Base-by-base conservation (phyloP, 768 basidiomycete species). In the Serendipita sp. region DNA sequence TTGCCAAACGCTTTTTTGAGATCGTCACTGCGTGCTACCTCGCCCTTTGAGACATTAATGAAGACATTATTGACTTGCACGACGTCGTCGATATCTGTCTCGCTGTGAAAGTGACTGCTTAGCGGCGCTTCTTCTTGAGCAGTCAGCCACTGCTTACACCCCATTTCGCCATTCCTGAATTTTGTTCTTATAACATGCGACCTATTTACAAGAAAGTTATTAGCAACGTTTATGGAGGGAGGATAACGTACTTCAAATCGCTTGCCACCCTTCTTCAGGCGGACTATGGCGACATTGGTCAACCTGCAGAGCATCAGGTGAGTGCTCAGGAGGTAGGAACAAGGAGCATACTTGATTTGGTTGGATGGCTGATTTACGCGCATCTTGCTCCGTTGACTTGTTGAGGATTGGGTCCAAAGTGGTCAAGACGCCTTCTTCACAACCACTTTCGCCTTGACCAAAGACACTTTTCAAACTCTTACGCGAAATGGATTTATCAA, bases 131-230 rank as follows among this genome's bases (percentile, higher is more conserved):
- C n/a, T 24, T 9, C 45, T 42, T 26, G 26, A 62, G 38, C n/a
- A 48, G 31, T 34, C 5, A 3, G 14, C 20, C 62, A 20, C 30
- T 30, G 76, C 85, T 71, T 73, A 90, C 85, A 95, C 88, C 65
- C 93, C 93, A 63, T 81, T 90, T 64, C 96, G 78, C 82, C 86
- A 99, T 72, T 96, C 94, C 68, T 94, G 90, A 28, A 99, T 96
- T 74, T 97, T 97, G 75, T 99, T 99, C 78, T 97, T 95, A 78
- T 98, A 99, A 74, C 93, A 96, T 41, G 96, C 95, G 69, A 99
- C 88, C 95, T 87, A 66, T 28, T 16, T 7, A 28, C 30, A 60
- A 61, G 38, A 14, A 38, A 45, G 24, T 28, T n/a, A 16, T 50
- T 31, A 30, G 60, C 30, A 3, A 22, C 1, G 1, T 13, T 9